These are phyloP conservation scores for Ambrosiella cleistominuta DNA, from an alignment of 2,329 filamentous ascomycete species.

Conservation along the genomic window DNA sequence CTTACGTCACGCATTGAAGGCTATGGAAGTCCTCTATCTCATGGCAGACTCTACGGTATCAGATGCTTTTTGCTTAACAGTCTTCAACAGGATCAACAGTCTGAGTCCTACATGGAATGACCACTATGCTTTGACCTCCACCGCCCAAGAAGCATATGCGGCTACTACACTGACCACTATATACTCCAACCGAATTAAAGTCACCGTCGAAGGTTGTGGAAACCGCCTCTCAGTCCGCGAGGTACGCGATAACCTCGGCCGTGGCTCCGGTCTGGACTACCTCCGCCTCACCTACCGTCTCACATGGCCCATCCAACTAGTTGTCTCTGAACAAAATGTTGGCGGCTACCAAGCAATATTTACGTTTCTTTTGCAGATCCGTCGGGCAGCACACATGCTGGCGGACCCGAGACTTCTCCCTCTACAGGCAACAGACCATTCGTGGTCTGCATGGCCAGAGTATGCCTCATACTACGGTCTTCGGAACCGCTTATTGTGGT, in stretches of 20 bases:
- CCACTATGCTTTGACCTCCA: conserved; percentile 60
- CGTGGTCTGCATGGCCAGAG: conserved; percentile 21
- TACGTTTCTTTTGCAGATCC: conserved; percentile 59
- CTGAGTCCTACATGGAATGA: conserved; percentile 53
- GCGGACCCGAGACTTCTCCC: conserved; percentile 33
- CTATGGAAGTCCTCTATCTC: conserved; percentile 57
- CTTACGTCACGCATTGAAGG: conserved; percentile 45
- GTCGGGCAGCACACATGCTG: conserved; percentile 51
- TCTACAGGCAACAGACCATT: conserved; percentile 18
- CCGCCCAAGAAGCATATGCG: conserved; percentile 56
- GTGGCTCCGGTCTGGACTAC: conserved; percentile 31
- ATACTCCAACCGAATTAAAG: conserved; percentile 44
- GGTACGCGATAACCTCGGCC: conserved; percentile 37
- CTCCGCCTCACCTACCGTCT: conserved; percentile 54
- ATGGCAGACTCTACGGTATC: conserved; percentile 55
- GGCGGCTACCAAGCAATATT: conserved; percentile 54
- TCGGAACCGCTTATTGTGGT: conserved; percentile 58
- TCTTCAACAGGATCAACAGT: conserved; percentile 61
- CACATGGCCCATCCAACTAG: conserved; percentile 49
- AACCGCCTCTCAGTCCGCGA: conserved; percentile 26
- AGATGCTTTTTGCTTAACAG: conserved; percentile 43
- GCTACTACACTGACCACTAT: conserved; percentile 26
- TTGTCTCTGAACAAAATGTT: conserved; percentile 50
- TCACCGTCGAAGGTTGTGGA: conserved; percentile 30
- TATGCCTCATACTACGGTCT: conserved; percentile 38